Conservation (phyloP, 2,329 filamentous ascomycete species). For the Cordyceps pruinosa region DNA sequence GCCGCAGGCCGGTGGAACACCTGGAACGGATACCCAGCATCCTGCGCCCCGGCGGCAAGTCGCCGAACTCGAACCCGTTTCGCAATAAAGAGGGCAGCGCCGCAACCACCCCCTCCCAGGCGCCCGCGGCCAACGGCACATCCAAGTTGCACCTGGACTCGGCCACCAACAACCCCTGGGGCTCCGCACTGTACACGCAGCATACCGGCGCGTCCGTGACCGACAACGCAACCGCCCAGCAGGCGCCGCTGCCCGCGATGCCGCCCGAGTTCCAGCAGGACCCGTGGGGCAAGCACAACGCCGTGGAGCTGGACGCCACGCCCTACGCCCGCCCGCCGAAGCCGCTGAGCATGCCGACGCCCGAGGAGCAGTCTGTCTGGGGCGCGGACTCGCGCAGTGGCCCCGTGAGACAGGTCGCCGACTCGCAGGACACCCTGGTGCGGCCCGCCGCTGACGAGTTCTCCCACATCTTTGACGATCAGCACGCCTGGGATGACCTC, state of each 20-base stretch:
- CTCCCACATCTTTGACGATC: conserved; percentile 26
- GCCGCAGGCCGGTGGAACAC: background rate
- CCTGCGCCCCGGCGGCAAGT: conserved; percentile 22
- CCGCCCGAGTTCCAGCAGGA: conserved; percentile 23
- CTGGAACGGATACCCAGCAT: conserved; percentile 7
- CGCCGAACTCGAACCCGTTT: conserved; percentile 47
- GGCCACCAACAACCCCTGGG: conserved; percentile 30
- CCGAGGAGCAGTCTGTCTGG: conserved; percentile 28
- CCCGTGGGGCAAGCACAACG: conserved; percentile 20
- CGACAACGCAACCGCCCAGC: background rate
- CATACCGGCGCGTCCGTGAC: background rate
- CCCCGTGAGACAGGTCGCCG: conserved; percentile 20
- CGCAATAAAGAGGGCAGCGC: conserved; percentile 37
- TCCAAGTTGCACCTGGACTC: conserved; percentile 38
- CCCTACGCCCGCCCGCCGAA: conserved; percentile 30
- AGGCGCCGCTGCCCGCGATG: conserved; percentile 13
- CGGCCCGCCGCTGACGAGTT: conserved; percentile 25
- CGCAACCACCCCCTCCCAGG: conserved; percentile 18
- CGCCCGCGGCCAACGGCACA: conserved; percentile 32
- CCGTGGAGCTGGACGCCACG: conserved; percentile 24
- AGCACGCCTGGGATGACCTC: conserved; percentile 45
- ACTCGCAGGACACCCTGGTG: conserved; percentile 14
- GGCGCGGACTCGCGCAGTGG: conserved; percentile 31
- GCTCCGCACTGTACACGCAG: conserved; percentile 20
- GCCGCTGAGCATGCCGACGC: conserved; percentile 23